Evolutionary conservation across 495 filamentous ascomycete species (phyloP).

Genomic region (Mytilinidion resinicola): DNA sequence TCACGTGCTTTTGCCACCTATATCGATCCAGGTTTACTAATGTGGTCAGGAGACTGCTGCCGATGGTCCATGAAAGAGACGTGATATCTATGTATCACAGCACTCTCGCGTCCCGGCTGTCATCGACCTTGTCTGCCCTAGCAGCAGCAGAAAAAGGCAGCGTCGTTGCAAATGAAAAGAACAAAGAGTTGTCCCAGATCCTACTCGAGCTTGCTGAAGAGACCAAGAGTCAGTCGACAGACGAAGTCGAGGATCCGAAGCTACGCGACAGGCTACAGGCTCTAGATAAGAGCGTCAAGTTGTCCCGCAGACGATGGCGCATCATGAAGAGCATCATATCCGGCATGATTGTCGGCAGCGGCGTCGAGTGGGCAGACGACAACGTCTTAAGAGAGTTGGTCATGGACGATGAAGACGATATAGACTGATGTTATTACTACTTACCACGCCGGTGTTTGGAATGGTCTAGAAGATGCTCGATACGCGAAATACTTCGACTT

Average conservation of each 20-base stretch:
- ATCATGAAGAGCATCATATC: constrained; percentile 68
- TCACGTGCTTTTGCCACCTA: not conserved
- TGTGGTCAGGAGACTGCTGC: constrained; percentile 52
- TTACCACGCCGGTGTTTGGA: too few species aligned
- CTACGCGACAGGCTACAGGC: constrained; percentile 47
- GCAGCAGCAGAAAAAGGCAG: constrained; percentile 51
- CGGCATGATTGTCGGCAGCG: constrained; percentile 73
- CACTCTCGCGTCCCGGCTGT: constrained; percentile 47
- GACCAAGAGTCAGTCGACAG: constrained; percentile 47
- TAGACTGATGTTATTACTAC: not conserved
- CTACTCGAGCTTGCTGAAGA: constrained; percentile 56
- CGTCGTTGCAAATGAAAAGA: constrained; percentile 48
- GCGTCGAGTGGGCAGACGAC: constrained; percentile 74
- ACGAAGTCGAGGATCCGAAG: constrained; percentile 44
- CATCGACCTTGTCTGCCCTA: constrained; percentile 43
- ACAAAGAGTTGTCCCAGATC: constrained; percentile 54
- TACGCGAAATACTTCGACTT: too few species aligned
- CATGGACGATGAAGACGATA: constrained; percentile 61
- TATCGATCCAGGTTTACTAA: not conserved
- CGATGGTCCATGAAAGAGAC: constrained; percentile 62
- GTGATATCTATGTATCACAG: constrained; percentile 53
- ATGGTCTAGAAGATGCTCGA: too few species aligned
- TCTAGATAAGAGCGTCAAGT: constrained; percentile 51
- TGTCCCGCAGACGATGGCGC: constrained; percentile 57
- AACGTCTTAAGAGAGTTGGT: constrained; percentile 64